These are phyloP conservation scores for Lactarius hengduanensis DNA, from an alignment of 768 basidiomycete species.

Conservation along the genomic window DNA sequence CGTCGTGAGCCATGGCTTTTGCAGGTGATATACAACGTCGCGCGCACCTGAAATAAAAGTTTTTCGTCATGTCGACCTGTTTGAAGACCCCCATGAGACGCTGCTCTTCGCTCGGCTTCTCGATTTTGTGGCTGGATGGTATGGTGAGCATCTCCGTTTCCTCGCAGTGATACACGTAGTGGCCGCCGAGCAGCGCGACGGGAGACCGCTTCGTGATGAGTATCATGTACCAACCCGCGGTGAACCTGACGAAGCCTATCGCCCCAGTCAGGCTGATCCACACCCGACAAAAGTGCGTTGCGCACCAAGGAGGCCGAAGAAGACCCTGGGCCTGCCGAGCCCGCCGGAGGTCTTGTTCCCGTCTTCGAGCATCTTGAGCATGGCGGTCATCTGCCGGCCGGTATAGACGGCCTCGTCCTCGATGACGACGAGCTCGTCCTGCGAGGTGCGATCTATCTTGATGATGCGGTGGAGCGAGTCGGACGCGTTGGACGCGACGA, in stretches of 20 bases:
- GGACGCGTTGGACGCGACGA: conserved; percentile 87
- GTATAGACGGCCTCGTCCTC: conserved; percentile 91
- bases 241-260: conserved; percentile 88
- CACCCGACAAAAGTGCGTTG: background rate
- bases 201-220: conserved; percentile 86
- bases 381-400: conserved; percentile 82
- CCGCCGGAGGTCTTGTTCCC: conserved; percentile 90
- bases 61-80: conserved; percentile 97
- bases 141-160: conserved; percentile 82
- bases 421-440: conserved; percentile 69
- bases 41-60: conserved; percentile 92
- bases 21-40: background rate
- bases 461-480: conserved; percentile 88
- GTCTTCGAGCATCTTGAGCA: conserved; percentile 94
- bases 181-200: conserved; percentile 91
- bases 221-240: conserved; percentile 95
- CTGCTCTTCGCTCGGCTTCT: conserved; percentile 86
- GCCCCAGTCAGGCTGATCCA: no score
- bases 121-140: conserved; percentile 75
- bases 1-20: background rate
- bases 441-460: conserved; percentile 87
- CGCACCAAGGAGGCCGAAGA: conserved; percentile 82
- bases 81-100: conserved; percentile 88
- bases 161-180: conserved; percentile 96
- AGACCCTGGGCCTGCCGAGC: conserved; percentile 70